A percentile compares a stretch with the other conserved stretches of the same genome.
These are phyloP conservation scores for Xylaria sp. DNA, from an alignment of 2,329 filamentous ascomycete species.

Conservation along the genomic window DNA sequence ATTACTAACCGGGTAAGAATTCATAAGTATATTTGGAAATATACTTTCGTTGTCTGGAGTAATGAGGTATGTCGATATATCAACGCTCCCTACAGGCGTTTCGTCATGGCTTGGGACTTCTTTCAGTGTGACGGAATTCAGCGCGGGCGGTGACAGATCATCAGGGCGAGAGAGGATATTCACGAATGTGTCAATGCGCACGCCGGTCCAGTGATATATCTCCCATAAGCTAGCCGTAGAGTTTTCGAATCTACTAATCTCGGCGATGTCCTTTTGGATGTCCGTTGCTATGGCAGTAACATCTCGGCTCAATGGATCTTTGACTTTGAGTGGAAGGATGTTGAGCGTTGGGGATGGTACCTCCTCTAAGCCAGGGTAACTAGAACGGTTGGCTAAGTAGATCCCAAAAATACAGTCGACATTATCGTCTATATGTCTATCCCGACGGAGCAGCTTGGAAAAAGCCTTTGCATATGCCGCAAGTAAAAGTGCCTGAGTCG, in stretches of 20 bases:
- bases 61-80: slow-evolving; percentile 26
- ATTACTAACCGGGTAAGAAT: slow-evolving; percentile 38
- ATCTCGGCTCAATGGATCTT: slow-evolving; percentile 41
- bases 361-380: slow-evolving; percentile 59
- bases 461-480: slow-evolving; percentile 70
- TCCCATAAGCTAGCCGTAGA: slow-evolving; percentile 73
- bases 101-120: slow-evolving; percentile 19
- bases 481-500: slow-evolving; percentile 79
- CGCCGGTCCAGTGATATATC: slow-evolving; percentile 78
- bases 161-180: slow-evolving; percentile 73
- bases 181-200: slow-evolving; percentile 76
- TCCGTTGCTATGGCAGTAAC: slow-evolving; percentile 63
- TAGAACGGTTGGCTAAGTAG: slow-evolving; percentile 82
- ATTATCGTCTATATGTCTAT: slow-evolving; percentile 8
- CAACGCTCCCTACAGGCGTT: neutral
- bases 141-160: neutral
- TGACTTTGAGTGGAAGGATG: slow-evolving; percentile 76
- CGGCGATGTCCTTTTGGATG: slow-evolving; percentile 75
- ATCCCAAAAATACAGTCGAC: slow-evolving; percentile 74
- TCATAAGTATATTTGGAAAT: slow-evolving; percentile 15
- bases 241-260: slow-evolving; percentile 66
- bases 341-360: slow-evolving; percentile 77
- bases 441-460: slow-evolving; percentile 28
- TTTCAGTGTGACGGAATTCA: slow-evolving; percentile 26
- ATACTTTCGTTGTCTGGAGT: slow-evolving; percentile 31